Base-by-base conservation (phyloP, 768 basidiomycete species). In the Termitomyces sp. region DNA sequence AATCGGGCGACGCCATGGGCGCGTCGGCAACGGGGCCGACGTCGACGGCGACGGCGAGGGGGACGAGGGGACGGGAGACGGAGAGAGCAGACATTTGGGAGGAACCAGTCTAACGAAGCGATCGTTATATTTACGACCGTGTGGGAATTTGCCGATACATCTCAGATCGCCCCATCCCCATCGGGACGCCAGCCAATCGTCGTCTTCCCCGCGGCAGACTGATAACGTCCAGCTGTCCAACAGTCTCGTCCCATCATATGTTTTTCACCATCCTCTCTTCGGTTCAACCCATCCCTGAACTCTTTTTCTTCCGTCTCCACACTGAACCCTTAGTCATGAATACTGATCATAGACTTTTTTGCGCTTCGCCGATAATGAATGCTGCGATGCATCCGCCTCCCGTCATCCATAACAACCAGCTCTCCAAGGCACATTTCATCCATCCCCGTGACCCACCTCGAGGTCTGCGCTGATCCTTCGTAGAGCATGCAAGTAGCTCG, bases 41-140 rank as follows among this genome's bases (percentile, higher is more conserved):
- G 48, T 52, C 21, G 45, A 27, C 30, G 49, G 40, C 16, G 55
- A 14, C 34, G 37, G 28, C 23, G 60, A 50, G 46, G 34, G 34
- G 11, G 12, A 14, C 35, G 35, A 37, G 5, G 49, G 66, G 59
- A 59, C 60, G 58, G 54, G 64, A 54, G 11, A 58, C 52, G 52
- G 69, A 49, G 55, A 68, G 68, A 50, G 64, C 63, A 61, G 67
- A 68, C 66, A 68, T 67, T 54, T 47, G 30, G 46, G 39, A 40
- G 7, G n/a, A 19, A 17, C 8, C 37, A 39, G 14, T 40, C 39
- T 1, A 17, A 1, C 19, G 28, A 46, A 47, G 49, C 8, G 50
- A 51, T 51, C 50, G 59, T 46, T 54, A 54, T 54, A 54, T 54
- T 44, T 54, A 30, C 42, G 30, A 3, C 27, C 44, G 44, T 51